Evolutionary conservation across 2,329 filamentous ascomycete species (phyloP).

Genomic region (Apiospora malaysiana): DNA sequence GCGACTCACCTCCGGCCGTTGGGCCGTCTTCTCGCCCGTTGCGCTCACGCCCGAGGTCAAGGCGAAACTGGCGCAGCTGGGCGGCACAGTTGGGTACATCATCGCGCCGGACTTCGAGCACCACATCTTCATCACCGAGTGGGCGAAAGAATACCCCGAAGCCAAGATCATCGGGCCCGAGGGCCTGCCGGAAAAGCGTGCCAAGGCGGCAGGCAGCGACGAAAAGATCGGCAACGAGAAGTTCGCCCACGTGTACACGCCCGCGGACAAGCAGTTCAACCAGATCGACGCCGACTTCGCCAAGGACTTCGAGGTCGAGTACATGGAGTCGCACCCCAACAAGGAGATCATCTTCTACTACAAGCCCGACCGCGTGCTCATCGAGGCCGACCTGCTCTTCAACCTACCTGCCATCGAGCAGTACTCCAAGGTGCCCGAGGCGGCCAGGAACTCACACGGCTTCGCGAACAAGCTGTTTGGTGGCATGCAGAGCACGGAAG

Average conservation of each 20-base stretch:
- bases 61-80: conserved; percentile 66
- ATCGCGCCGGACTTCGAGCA: conserved; percentile 90
- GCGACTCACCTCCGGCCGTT: conserved; percentile 74
- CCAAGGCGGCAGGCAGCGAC: conserved; percentile 57
- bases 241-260: conserved; percentile 73
- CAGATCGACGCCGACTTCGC: conserved; percentile 80
- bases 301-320: conserved; percentile 84
- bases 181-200: conserved; percentile 83
- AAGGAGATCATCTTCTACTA: conserved; percentile 89
- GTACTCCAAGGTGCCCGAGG: conserved; percentile 66
- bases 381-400: conserved; percentile 91
- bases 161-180: conserved; percentile 84
- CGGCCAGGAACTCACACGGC: conserved; percentile 44
- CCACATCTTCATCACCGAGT: conserved; percentile 89
- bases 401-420: conserved; percentile 90
- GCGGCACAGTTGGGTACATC: conserved; percentile 80
- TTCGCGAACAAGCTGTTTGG: conserved; percentile 51
- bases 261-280: conserved; percentile 54
- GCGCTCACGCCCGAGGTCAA: conserved; percentile 79
- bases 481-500: conserved; percentile 64
- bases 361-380: conserved; percentile 77
- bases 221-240: conserved; percentile 58
- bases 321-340: conserved; percentile 79
- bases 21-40: conserved; percentile 92
- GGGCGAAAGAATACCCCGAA: conserved; percentile 78